Base-by-base conservation (phyloP, 345 rosid genomes). In the Turritis glabra region DNA sequence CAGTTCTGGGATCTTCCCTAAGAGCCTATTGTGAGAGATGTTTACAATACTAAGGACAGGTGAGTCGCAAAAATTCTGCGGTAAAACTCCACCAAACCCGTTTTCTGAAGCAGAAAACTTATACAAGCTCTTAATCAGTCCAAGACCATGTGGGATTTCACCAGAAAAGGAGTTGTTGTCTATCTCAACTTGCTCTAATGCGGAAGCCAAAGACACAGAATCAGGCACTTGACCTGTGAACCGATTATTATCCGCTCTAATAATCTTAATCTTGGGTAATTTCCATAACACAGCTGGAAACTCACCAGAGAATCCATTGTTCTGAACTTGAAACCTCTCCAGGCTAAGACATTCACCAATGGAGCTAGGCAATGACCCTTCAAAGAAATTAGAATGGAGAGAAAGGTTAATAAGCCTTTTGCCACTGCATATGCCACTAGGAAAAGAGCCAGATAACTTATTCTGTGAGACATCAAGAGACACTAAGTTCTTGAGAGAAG, bases 21-120 rank as follows among this genome's bases (percentile, higher is more conserved):
- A 81, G 71, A 93, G 82, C 54, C 65, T 81, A 59, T 93, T 93
- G 47, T 86, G 91, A 64, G 96, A 90, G 47, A 93, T 86, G 58
- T 89, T 91, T 19, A 88, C 79, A 77, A 93, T 93, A 68, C 98
- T 93, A 89, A 93, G 88, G 13, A 83, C 87, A 9, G 98, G 97
- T 2, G 98, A 93, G 75, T 93, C 98, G 54, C 91, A 93, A 67
- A 91, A 88, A 71, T 84, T 89, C 1, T 84, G 87, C 12, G 92
- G 98, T 60, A 93, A 71, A 43, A 80, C 84, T 40, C 98, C 98
- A 63, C 70, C 63, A 59, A 93, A 84, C 26, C 50, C 69, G 73
- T 93, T 93, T 51, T 80, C 82, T 26, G 98, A 89, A 46, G 91
- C 96, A 48, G 97, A 91, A 60, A 93, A 93, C 75, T 94, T 90